Conservation (phyloP, 148 eudicot genomes). For the Vaccinium macrocarpon region DNA sequence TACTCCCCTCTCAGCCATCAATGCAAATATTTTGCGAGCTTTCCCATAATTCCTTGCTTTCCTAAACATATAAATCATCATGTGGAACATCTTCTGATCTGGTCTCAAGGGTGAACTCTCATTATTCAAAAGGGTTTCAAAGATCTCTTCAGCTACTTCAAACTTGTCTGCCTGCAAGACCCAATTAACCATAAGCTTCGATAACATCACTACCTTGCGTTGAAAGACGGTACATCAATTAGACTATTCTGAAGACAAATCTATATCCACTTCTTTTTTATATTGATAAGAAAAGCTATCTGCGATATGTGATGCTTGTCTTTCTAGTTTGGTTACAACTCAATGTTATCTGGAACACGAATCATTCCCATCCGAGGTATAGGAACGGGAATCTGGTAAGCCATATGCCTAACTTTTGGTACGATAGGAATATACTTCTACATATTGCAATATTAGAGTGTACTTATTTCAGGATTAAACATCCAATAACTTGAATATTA, state of each 20-base stretch:
- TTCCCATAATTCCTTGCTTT: slow-evolving; percentile 79
- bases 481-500: not conserved
- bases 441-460: not conserved
- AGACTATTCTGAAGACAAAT: not conserved
- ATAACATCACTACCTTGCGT: not conserved
- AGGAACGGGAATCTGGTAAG: not conserved
- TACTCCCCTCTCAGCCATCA: slow-evolving; percentile 85
- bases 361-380: not conserved
- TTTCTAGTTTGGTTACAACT: not conserved
- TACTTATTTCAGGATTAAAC: not conserved
- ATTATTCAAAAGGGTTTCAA: slow-evolving; percentile 61
- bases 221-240: not conserved
- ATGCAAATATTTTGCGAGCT: slow-evolving; percentile 61
- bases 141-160: slow-evolving; percentile 76
- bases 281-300: not conserved
- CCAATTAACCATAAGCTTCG: slow-evolving; percentile 18
- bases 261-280: not conserved
- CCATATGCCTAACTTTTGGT: not conserved
- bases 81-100: slow-evolving; percentile 96
- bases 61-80: slow-evolving; percentile 93
- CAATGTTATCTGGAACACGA: not conserved
- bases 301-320: not conserved
- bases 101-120: slow-evolving; percentile 71
- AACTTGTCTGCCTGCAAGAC: slow-evolving; percentile 71
- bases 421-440: not conserved